These are phyloP conservation scores for Dacryopinax spathularia DNA, from an alignment of 768 basidiomycete genomes.

Conservation along the genomic window DNA sequence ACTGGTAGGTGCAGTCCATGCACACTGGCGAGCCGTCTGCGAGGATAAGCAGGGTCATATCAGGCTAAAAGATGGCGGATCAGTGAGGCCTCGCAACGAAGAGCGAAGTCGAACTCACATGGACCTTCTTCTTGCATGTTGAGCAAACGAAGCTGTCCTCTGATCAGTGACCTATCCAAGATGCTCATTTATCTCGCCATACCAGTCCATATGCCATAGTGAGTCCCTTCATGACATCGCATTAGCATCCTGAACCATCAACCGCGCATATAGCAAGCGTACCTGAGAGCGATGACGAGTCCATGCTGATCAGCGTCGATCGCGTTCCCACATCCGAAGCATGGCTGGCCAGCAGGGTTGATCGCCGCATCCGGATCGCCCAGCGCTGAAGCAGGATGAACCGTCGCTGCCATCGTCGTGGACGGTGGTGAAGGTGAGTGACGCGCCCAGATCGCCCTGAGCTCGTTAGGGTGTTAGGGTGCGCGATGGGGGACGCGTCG, in stretches of 20 bases:
- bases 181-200: too few species aligned
- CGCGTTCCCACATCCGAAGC: constrained; percentile 1
- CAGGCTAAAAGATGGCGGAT: constrained; percentile 34
- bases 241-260: background rate
- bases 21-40: constrained; percentile 98
- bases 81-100: background rate
- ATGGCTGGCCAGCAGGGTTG: background rate
- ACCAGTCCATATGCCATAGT: background rate
- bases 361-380: background rate
- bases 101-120: background rate
- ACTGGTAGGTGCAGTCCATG: constrained; percentile 84
- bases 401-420: background rate
- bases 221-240: background rate
- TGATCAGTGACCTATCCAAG: background rate
- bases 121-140: constrained; percentile 11
- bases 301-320: background rate
- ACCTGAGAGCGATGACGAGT: background rate
- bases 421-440: background rate
- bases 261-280: background rate
- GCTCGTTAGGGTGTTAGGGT: background rate
- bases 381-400: background rate
- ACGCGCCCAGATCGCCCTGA: background rate
- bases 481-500: constrained; percentile 1
- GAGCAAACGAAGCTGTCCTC: background rate
- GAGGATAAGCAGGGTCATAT: constrained; percentile 90